Percentiles rank a stretch among this genome's conserved stretches.
phyloP scores from a whole-genome alignment of 1,284 basidiomycete species.

The Phlebopus sp. region DNA sequence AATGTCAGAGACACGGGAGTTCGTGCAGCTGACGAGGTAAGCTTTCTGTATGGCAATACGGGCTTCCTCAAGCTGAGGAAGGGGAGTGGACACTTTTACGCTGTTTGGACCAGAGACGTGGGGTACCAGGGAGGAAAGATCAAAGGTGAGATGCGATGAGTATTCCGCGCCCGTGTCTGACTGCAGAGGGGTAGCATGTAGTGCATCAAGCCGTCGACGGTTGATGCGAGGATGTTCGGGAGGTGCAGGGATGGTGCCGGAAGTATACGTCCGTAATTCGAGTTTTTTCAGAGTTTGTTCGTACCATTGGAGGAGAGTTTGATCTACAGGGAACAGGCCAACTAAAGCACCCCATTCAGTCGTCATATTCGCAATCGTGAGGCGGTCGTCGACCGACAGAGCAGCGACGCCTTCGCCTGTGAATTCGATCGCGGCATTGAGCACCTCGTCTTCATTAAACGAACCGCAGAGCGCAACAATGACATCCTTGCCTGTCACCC shows the following conservation, averaged over 20 bases:
- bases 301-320: constrained; percentile 86
- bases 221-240: constrained; percentile 90
- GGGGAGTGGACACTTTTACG: constrained; percentile 92
- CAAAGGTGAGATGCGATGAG: constrained; percentile 86
- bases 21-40: constrained; percentile 98
- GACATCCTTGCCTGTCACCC: constrained; percentile 97
- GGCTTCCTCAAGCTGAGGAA: constrained; percentile 74
- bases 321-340: constrained; percentile 94
- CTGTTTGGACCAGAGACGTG: constrained; percentile 97
- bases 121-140: constrained; percentile 91
- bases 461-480: constrained; percentile 96
- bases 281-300: constrained; percentile 74
- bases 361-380: constrained; percentile 98
- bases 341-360: constrained; percentile 99
- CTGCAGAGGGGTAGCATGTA: constrained; percentile 53
- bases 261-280: constrained; percentile 77
- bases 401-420: constrained; percentile 86
- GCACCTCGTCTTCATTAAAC: constrained; percentile 96
- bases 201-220: constrained; percentile 63
- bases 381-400: constrained; percentile 85
- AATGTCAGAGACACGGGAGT: constrained; percentile 95
- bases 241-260: constrained; percentile 59
- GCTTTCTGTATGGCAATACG: constrained; percentile 93
- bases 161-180: constrained; percentile 86
- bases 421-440: constrained; percentile 99